A percentile compares a stretch with the other conserved stretches of the same genome.
These are phyloP conservation scores for Agaricus bisporus DNA, from an alignment of 768 basidiomycete genomes.

Conservation along the genomic window DNA sequence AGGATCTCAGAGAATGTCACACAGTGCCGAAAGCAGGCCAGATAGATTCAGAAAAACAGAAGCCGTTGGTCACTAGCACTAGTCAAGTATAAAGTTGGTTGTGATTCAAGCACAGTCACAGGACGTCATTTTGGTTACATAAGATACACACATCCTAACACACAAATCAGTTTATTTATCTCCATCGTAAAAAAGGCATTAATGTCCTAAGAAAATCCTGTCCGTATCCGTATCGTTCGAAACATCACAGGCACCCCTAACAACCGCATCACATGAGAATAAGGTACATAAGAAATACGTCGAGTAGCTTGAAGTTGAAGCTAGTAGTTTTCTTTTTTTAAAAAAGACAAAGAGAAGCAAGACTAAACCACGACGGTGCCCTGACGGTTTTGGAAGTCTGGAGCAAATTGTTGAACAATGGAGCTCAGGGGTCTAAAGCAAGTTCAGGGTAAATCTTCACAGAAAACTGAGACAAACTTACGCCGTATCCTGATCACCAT, in stretches of 20 bases:
- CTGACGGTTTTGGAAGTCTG: background rate
- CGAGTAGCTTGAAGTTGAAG: background rate
- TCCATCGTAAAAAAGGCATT: background rate
- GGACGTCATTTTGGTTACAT: background rate
- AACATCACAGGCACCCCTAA: background rate
- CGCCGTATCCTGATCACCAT: slow-evolving; percentile 37
- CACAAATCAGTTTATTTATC: background rate
- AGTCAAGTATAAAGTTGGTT: too few species aligned
- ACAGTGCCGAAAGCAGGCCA: too few species aligned
- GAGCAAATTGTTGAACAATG: background rate
- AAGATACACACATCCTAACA: background rate
- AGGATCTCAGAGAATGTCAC: too few species aligned
- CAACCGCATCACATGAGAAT: background rate
- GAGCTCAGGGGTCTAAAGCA: background rate
- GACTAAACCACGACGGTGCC: background rate
- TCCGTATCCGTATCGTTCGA: background rate
- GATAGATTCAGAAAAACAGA: background rate
- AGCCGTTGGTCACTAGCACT: background rate
- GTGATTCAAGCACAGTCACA: background rate
- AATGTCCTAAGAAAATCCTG: background rate
- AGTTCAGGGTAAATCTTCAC: background rate
- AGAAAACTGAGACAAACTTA: slow-evolving; percentile 18
- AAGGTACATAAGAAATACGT: too few species aligned
- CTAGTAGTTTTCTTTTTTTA: too few species aligned
- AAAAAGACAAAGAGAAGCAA: background rate